Conservation (phyloP, 2,329 filamentous ascomycete genomes). For the Diaporthe eres region DNA sequence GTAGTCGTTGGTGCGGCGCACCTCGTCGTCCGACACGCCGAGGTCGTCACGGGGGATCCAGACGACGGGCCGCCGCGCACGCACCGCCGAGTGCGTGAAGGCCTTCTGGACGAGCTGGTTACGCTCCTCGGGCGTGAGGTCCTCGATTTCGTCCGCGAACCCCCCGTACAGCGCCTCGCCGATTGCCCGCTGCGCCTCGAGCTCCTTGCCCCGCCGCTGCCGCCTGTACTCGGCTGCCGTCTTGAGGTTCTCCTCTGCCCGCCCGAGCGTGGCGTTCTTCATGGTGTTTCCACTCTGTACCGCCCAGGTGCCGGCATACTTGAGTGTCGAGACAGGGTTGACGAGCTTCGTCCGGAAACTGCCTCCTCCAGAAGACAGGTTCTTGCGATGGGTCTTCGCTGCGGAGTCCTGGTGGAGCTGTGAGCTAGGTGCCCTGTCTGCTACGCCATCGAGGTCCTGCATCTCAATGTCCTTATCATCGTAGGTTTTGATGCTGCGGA, state of each 20-base stretch:
- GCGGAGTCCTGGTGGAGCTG: conserved; percentile 1
- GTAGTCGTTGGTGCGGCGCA: conserved; percentile 81
- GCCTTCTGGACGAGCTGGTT: conserved; percentile 88
- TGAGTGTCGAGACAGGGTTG: conserved; percentile 51
- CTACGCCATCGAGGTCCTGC: conserved; percentile 48
- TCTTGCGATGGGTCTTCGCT: conserved; percentile 38
- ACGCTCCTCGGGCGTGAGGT: conserved; percentile 90
- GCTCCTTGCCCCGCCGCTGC: conserved; percentile 68
- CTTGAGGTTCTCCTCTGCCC: conserved; percentile 55
- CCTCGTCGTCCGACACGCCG: conserved; percentile 92
- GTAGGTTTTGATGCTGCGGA: conserved; percentile 43
- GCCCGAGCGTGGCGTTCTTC: conserved; percentile 60
- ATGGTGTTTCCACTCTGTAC: conserved; percentile 64
- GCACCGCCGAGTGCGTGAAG: conserved; percentile 90
- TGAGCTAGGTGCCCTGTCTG: background rate
- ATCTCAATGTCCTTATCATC: conserved; percentile 53
- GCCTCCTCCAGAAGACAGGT: conserved; percentile 36
- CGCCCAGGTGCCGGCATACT: conserved; percentile 63
- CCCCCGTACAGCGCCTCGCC: conserved; percentile 88
- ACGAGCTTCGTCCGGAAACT: conserved; percentile 37
- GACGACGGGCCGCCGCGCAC: conserved; percentile 86
- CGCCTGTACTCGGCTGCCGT: conserved; percentile 64
- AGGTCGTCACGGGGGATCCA: conserved; percentile 95
- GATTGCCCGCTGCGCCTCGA: conserved; percentile 80
- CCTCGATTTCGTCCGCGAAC: conserved; percentile 93